A percentile compares a stretch with the other conserved stretches of the same genome.
These are phyloP conservation scores for Prunus mongolica DNA, from an alignment of 306 rosid species.

Conservation along the genomic window DNA sequence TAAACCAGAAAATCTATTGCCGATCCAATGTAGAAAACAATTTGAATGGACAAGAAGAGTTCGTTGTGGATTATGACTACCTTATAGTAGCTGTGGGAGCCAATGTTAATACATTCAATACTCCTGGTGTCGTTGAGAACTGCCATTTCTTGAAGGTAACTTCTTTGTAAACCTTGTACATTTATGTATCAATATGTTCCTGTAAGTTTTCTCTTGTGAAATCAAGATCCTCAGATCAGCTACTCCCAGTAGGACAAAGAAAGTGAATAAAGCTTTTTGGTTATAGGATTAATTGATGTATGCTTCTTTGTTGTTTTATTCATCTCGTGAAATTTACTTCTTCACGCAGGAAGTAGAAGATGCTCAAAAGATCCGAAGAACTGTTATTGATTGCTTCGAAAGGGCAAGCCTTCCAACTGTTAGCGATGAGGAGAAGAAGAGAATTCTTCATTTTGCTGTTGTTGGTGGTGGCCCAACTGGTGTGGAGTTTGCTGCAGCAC, in stretches of 20 bases:
- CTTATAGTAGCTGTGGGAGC: conserved; percentile 79
- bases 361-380: conserved; percentile 91
- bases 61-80: conserved; percentile 75
- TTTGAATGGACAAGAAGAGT: conserved; percentile 62
- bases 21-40: conserved; percentile 49
- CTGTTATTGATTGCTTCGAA: conserved; percentile 91
- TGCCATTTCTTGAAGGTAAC: conserved; percentile 92
- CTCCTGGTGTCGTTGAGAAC: conserved; percentile 91
- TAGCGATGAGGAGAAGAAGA: conserved; percentile 78
- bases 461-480: conserved; percentile 99
- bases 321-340: conserved; percentile 9
- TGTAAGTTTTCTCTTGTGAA: background rate
- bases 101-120: conserved; percentile 88
- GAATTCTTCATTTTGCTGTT: conserved; percentile 94
- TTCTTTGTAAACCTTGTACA: conserved; percentile 4
- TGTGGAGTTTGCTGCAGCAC: conserved; percentile 96
- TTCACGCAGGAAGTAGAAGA: conserved; percentile 90
- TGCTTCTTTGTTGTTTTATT: conserved; percentile 5
- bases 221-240: background rate
- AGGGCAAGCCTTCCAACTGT: conserved; percentile 74
- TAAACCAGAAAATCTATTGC: conserved; percentile 74
- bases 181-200: background rate
- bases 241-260: background rate
- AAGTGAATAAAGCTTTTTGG: background rate
- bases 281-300: background rate